phyloP scores from a whole-genome alignment of 1,284 basidiomycete species.

The Trichosporon faecale region DNA sequence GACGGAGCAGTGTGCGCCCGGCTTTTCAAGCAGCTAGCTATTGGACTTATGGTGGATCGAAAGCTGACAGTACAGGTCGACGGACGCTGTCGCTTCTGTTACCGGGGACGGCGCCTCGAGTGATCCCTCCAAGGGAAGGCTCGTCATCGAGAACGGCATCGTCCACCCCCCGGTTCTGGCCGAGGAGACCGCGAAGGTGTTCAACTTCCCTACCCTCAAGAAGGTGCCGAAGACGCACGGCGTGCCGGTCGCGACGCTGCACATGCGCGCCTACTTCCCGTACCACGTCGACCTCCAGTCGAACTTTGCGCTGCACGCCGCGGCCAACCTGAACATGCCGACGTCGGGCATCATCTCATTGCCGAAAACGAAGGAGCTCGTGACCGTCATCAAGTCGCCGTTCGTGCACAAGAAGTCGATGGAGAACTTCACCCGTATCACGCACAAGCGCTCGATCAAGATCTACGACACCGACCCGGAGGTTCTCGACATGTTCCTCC shows the following conservation, averaged over 20 bases:
- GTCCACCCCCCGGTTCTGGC: neutral
- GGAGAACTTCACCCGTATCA: slow-evolving; percentile 88
- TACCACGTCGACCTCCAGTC: slow-evolving; percentile 71
- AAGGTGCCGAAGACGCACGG: slow-evolving; percentile 57
- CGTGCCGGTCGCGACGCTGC: slow-evolving; percentile 77
- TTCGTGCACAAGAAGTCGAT: slow-evolving; percentile 94
- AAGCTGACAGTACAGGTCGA: neutral
- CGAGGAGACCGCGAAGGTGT: neutral
- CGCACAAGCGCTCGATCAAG: slow-evolving; percentile 81
- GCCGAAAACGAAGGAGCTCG: slow-evolving; percentile 73
- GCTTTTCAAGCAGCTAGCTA: neutral
- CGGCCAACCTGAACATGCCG: slow-evolving; percentile 78
- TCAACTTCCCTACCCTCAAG: slow-evolving; percentile 16
- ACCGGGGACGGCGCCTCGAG: too few relatives aligned
- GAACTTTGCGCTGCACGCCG: slow-evolving; percentile 80
- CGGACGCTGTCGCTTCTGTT: neutral
- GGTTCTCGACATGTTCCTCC: slow-evolving; percentile 76
- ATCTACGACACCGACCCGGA: slow-evolving; percentile 82
- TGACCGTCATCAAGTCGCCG: slow-evolving; percentile 82
- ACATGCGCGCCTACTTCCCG: slow-evolving; percentile 73
- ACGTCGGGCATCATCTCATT: slow-evolving; percentile 66
- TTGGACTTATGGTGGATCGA: too few relatives aligned
- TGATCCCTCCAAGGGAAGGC: neutral
- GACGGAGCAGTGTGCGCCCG: too few relatives aligned
- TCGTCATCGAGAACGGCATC: neutral